phyloP scores from a whole-genome alignment of 2,329 filamentous ascomycete species.

The Fusarium coicis region DNA sequence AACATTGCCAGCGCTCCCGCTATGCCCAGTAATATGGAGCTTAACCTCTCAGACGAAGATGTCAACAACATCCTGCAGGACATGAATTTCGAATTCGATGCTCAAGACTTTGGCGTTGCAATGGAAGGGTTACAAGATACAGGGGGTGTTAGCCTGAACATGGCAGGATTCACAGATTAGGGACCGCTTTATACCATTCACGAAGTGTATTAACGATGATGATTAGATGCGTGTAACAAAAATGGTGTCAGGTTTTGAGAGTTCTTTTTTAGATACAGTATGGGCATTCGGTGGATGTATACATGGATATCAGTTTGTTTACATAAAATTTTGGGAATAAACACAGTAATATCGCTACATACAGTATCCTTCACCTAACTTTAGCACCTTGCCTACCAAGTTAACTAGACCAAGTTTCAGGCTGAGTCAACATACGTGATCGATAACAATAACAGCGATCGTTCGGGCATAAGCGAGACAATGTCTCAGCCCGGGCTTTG shows the following conservation, averaged over 20 bases:
- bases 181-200: constrained; percentile 39
- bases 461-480: constrained; percentile 7
- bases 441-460: not conserved
- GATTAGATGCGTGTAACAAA: constrained; percentile 7
- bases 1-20: constrained; percentile 7
- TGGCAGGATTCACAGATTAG: constrained; percentile 39
- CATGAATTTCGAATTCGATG: constrained; percentile 56
- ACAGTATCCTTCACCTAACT: not conserved
- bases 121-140: constrained; percentile 45
- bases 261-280: not conserved
- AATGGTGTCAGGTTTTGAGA: not conserved
- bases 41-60: constrained; percentile 53
- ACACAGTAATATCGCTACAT: not conserved
- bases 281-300: constrained; percentile 14
- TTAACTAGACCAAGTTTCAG: not conserved
- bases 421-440: not conserved
- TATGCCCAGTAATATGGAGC: constrained; percentile 47
- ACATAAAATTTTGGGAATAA: not conserved
- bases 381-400: not conserved
- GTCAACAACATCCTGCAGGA: constrained; percentile 55
- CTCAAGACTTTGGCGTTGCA: constrained; percentile 42
- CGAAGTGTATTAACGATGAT: constrained; percentile 23
- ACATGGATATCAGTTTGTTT: not conserved
- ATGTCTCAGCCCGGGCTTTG: constrained; percentile 16
- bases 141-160: constrained; percentile 46